phyloP scores from a whole-genome alignment of 2,329 filamentous ascomycete species.

The Pyrenochaeta sp. region DNA sequence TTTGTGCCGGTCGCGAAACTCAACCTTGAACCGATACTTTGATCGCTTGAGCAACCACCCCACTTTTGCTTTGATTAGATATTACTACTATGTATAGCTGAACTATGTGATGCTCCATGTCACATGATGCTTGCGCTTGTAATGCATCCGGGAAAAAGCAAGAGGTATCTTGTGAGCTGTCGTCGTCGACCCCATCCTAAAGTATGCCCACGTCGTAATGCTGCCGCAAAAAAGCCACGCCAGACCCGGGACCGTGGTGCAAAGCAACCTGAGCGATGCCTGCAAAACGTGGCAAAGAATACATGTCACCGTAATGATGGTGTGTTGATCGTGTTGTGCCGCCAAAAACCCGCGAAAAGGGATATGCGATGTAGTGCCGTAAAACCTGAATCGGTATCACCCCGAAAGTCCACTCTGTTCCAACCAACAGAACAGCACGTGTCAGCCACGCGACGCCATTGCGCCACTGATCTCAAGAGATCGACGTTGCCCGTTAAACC shows the following conservation, averaged over 20 bases:
- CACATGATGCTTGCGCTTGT: slow-evolving; percentile 2
- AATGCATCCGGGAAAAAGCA: slow-evolving; percentile 5
- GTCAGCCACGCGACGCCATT: slow-evolving; percentile 41
- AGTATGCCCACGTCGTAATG: slow-evolving; percentile 22
- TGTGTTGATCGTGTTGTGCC: slow-evolving; percentile 13
- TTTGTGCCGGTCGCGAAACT: not conserved
- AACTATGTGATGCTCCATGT: not conserved
- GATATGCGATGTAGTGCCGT: slow-evolving; percentile 15
- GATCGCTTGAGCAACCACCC: not conserved
- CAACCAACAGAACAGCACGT: slow-evolving; percentile 31
- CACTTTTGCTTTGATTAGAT: not conserved
- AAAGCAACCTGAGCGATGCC: not conserved
- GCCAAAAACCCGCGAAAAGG: slow-evolving; percentile 10
- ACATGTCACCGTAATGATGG: not conserved
- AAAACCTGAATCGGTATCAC: slow-evolving; percentile 16
- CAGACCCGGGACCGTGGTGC: not conserved
- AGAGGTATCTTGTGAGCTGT: slow-evolving; percentile 33
- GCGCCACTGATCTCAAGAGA: slow-evolving; percentile 48
- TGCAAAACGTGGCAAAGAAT: not conserved
- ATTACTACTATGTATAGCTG: slow-evolving; percentile 1
- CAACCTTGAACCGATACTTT: not conserved
- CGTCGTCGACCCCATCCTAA: slow-evolving; percentile 6
- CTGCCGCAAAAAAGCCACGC: not conserved
- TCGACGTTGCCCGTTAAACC: slow-evolving; percentile 33
- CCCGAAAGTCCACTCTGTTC: slow-evolving; percentile 25